Conservation (phyloP, 306 rosid species). For the Sesbania bispinosa region DNA sequence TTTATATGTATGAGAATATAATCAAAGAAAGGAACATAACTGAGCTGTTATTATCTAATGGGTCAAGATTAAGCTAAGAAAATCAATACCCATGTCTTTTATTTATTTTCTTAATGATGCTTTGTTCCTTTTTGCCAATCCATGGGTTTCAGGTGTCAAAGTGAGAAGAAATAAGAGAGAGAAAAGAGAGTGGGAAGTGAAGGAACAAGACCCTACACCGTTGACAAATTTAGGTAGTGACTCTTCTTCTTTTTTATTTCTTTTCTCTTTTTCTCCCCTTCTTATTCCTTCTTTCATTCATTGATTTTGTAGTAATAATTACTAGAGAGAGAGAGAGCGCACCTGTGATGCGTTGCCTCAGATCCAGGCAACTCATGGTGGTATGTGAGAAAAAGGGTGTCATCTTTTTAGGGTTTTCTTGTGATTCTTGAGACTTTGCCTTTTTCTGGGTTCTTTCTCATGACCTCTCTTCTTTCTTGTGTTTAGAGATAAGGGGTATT, state of each 20-base stretch:
- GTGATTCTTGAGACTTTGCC: slow-evolving; percentile 71
- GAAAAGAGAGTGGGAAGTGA: slow-evolving; percentile 5
- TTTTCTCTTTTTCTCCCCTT: neutral
- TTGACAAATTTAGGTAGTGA: slow-evolving; percentile 70
- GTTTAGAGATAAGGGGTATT: slow-evolving; percentile 56
- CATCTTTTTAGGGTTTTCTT: slow-evolving; percentile 63
- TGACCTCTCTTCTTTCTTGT: slow-evolving; percentile 69
- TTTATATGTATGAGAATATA: neutral
- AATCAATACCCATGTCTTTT: slow-evolving; percentile 23
- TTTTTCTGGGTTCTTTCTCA: slow-evolving; percentile 67
- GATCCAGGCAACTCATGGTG: slow-evolving; percentile 77
- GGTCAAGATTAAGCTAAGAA: slow-evolving; percentile 18
- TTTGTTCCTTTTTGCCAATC: slow-evolving; percentile 30
- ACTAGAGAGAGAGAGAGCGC: slow-evolving; percentile 32
- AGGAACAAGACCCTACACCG: slow-evolving; percentile 38
- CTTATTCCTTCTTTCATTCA: slow-evolving; percentile 29
- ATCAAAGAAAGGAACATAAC: slow-evolving; percentile 24
- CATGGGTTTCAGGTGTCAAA: slow-evolving; percentile 55
- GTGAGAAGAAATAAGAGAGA: slow-evolving; percentile 20
- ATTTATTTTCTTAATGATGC: slow-evolving; percentile 31
- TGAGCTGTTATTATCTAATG: slow-evolving; percentile 35
- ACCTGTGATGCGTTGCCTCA: slow-evolving; percentile 75
- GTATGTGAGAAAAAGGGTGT: slow-evolving; percentile 43
- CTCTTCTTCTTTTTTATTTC: slow-evolving; percentile 17
- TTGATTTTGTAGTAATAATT: slow-evolving; percentile 30